Evolutionary conservation across 2,329 filamentous ascomycete genomes (phyloP), one percentile per base, ranked within the genome.

Genomic region (Microcera coccophila): DNA sequence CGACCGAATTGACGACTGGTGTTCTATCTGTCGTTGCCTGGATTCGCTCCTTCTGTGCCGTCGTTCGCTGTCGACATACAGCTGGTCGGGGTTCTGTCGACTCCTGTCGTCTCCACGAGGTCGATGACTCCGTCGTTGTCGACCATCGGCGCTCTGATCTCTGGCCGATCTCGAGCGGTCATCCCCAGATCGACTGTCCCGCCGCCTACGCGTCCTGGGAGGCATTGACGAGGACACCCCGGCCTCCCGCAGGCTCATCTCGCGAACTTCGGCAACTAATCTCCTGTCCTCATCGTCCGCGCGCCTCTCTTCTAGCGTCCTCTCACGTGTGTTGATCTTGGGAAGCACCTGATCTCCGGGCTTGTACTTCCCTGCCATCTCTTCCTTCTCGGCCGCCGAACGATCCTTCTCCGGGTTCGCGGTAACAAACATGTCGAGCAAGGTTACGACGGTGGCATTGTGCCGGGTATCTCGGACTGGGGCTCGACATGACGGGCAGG

Each of bases 401-500:
- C 84, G 87, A 19, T 73, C 82, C 54, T 85, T 85, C 15, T 81
- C 79, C 2, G 93, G 91, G 59, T 95, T 88, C 34, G 86, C 82
- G 19, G 81, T 75, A 26, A 96, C 69, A 55, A 87, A 90, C 78
- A 95, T 91, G 42, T 97, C 91, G 46, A 98, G 71, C 35, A 97
- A 72, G 2, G 90, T 95, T 8, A 84, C 90, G 39, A 96, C 86
- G 18, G 86, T 90, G 44, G 93, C 88, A 77, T 97, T 94, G 60
- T 89, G 89, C 61, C 84, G 82, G 33, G 91, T 95, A 57, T 86
- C 87, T 50, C 90, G 84, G 47, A 98, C 91, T 11, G 76, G 69
- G 35, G 90, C 87, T 52, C 93, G 87, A 69, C 93, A 98, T 68
- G 89, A 86, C 31, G 93, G 93, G 69, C 93, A 98, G 35, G 90